A percentile compares a stretch with the other conserved stretches of the same genome.
These are phyloP conservation scores for Rhizomucor pusillus DNA, from an alignment of 371 early-diverging fungal species.

Conservation along the genomic window DNA sequence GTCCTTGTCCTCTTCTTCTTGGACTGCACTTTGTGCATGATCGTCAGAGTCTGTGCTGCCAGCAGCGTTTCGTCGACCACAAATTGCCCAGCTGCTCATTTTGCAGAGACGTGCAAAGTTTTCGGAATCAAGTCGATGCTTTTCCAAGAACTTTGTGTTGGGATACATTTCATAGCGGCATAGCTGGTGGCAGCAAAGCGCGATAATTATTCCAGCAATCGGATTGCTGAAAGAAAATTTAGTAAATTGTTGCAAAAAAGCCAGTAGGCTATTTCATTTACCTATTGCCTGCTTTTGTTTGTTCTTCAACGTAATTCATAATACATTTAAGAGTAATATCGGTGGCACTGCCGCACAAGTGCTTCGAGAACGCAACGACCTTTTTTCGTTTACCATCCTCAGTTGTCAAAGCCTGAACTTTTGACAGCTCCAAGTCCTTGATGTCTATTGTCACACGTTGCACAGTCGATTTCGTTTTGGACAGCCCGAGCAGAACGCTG, in stretches of 20 bases:
- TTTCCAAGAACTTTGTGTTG: constrained; percentile 59
- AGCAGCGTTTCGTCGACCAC: constrained; percentile 28
- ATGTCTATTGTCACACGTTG: constrained; percentile 79
- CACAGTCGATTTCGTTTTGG: constrained; percentile 38
- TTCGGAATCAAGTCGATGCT: constrained; percentile 40
- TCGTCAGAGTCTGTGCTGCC: constrained; percentile 35
- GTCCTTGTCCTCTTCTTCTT: constrained; percentile 47
- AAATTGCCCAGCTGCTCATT: constrained; percentile 77
- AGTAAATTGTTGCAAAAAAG: background rate
- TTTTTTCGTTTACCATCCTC: constrained; percentile 35
- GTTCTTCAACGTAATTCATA: constrained; percentile 53
- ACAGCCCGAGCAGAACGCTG: constrained; percentile 31
- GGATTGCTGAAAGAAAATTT: constrained; percentile 21
- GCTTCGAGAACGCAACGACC: constrained; percentile 80
- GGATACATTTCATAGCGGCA: constrained; percentile 81
- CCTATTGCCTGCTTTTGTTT: constrained; percentile 27
- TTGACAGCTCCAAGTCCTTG: constrained; percentile 70
- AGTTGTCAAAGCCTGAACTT: constrained; percentile 37
- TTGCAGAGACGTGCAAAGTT: constrained; percentile 63
- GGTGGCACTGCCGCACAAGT: constrained; percentile 92
- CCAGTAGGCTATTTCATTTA: constrained; percentile 6
- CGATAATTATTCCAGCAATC: constrained; percentile 77
- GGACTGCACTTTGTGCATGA: constrained; percentile 34
- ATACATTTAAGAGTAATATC: constrained; percentile 83
- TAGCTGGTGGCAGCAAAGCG: constrained; percentile 89